Evolutionary conservation across 768 basidiomycete genomes (phyloP).

Genomic region (Termitomyces sp.): DNA sequence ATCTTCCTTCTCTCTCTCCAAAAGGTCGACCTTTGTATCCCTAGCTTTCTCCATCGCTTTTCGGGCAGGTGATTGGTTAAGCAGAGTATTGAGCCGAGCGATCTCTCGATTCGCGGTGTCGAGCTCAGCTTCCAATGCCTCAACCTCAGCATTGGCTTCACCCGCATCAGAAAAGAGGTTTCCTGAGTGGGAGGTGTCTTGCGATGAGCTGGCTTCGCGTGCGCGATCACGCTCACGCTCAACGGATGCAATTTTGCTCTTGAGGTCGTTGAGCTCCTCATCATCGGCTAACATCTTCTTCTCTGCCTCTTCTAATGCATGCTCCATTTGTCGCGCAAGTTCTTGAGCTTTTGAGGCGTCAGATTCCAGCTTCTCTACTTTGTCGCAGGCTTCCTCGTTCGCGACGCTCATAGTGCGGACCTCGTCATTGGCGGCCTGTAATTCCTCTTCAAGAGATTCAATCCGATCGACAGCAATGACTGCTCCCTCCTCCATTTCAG

Average conservation of each 20-base stretch:
- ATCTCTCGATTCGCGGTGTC: slow-evolving; percentile 76
- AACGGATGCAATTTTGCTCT: slow-evolving; percentile 42
- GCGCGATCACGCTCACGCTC: slow-evolving; percentile 54
- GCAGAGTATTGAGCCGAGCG: slow-evolving; percentile 56
- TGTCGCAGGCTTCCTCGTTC: slow-evolving; percentile 43
- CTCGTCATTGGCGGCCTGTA: slow-evolving; percentile 41
- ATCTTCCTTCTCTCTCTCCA: slow-evolving; percentile 76
- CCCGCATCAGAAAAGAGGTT: slow-evolving; percentile 24
- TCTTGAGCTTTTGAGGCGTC: slow-evolving; percentile 50
- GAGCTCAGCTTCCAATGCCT: slow-evolving; percentile 69
- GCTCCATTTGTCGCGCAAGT: slow-evolving; percentile 64
- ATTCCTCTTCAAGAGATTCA: slow-evolving; percentile 52
- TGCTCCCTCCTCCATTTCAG: slow-evolving; percentile 62
- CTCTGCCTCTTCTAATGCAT: slow-evolving; percentile 72
- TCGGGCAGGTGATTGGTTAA: slow-evolving; percentile 69
- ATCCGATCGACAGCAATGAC: slow-evolving; percentile 45
- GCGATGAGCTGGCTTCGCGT: slow-evolving; percentile 32
- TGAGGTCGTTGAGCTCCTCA: slow-evolving; percentile 45
- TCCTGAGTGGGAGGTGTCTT: slow-evolving; percentile 16
- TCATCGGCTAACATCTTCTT: slow-evolving; percentile 63
- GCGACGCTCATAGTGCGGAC: slow-evolving; percentile 37
- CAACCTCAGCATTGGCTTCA: slow-evolving; percentile 50
- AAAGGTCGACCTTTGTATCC: slow-evolving; percentile 67
- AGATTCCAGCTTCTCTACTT: slow-evolving; percentile 45
- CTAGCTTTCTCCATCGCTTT: slow-evolving; percentile 76